Percentiles rank a stretch among this genome's conserved stretches.
These are phyloP conservation scores for Arthrobotrys iridis DNA, from an alignment of 2,329 filamentous ascomycete genomes.

Conservation along the genomic window DNA sequence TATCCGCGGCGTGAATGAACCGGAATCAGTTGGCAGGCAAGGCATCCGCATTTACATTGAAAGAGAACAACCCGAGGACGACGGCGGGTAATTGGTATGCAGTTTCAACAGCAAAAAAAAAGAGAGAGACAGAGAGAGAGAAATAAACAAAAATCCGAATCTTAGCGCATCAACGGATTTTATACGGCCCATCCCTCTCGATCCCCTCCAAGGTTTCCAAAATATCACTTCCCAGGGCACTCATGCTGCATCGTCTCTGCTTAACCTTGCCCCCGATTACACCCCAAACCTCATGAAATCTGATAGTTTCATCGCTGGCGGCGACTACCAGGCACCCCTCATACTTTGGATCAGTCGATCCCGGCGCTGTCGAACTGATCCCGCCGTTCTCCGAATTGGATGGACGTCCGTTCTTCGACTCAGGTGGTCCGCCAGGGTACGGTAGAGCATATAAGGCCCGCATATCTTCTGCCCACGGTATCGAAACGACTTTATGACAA, in stretches of 20 bases:
- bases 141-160: background rate
- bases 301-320: conserved; percentile 88
- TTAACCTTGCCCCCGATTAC: conserved; percentile 60
- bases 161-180: conserved; percentile 71
- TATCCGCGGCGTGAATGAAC: no score
- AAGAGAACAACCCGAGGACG: no score
- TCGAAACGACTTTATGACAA: conserved; percentile 82
- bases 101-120: background rate
- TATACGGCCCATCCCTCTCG: conserved; percentile 73
- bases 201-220: conserved; percentile 83
- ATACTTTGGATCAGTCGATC: conserved; percentile 62
- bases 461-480: conserved; percentile 83
- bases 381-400: conserved; percentile 15
- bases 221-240: conserved; percentile 85
- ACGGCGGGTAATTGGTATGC: no score
- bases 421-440: conserved; percentile 72
- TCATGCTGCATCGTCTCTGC: conserved; percentile 64
- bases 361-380: conserved; percentile 32
- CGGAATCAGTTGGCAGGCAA: no score
- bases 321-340: conserved; percentile 91
- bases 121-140: background rate
- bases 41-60: no score
- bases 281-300: conserved; percentile 96
- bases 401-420: conserved; percentile 35
- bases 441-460: conserved; percentile 87